A percentile compares a stretch with the other conserved stretches of the same genome.
Conservation (phyloP, 352 stramenopile genomes). For the Globisporangium paddicum region DNA sequence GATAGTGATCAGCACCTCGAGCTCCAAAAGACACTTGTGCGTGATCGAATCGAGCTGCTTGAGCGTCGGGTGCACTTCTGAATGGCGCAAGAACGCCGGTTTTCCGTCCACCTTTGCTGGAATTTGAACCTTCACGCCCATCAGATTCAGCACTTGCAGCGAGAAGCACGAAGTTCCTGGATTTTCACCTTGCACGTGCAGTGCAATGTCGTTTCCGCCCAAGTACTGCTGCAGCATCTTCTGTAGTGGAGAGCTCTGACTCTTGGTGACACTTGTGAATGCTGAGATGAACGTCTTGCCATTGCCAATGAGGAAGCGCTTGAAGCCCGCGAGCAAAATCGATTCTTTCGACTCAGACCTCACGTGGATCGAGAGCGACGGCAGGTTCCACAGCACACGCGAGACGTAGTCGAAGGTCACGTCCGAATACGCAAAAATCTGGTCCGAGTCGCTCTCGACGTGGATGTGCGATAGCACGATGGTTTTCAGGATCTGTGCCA, state of each 20-base stretch:
- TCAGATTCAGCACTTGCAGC: conserved; percentile 57
- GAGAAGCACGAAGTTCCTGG: conserved; percentile 47
- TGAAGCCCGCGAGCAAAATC: conserved; percentile 64
- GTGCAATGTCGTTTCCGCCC: conserved; percentile 45
- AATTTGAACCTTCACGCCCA: conserved; percentile 56
- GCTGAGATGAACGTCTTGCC: conserved; percentile 76
- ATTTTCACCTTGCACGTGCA: conserved; percentile 60
- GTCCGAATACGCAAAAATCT: conserved; percentile 80
- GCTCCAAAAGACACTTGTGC: conserved; percentile 59
- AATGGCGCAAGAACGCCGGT: conserved; percentile 58
- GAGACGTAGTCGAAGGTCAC: conserved; percentile 68
- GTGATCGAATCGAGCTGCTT: conserved; percentile 76
- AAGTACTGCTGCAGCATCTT: conserved; percentile 70
- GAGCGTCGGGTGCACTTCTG: conserved; percentile 47
- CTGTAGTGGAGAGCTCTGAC: conserved; percentile 56
- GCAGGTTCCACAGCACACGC: conserved; percentile 68
- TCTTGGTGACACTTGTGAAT: conserved; percentile 66
- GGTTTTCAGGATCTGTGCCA: conserved; percentile 64
- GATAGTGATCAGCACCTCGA: conserved; percentile 66
- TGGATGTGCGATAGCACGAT: conserved; percentile 73
- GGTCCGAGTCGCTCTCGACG: conserved; percentile 42
- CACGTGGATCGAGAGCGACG: conserved; percentile 56
- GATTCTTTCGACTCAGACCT: conserved; percentile 27
- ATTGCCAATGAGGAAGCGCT: conserved; percentile 59
- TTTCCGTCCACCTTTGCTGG: conserved; percentile 72